These are phyloP conservation scores for Brettanomyces nanus DNA, from an alignment of 805 yeast species.

Conservation along the genomic window DNA sequence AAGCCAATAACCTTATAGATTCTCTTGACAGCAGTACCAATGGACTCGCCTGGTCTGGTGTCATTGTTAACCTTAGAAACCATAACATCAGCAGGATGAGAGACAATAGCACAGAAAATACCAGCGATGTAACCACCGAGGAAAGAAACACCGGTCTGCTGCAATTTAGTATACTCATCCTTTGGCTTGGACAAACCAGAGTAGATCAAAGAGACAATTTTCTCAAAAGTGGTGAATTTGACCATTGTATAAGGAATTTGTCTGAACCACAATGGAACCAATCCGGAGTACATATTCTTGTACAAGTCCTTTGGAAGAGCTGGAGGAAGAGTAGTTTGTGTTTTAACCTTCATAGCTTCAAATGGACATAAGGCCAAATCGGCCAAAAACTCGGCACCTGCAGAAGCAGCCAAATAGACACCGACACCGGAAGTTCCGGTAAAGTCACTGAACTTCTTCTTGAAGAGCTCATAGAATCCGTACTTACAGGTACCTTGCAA, in stretches of 20 bases:
- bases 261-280: constrained; percentile 90
- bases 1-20: constrained; percentile 84
- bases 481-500: constrained; percentile 97
- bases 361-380: constrained; percentile 87
- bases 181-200: constrained; percentile 59
- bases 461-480: constrained; percentile 90
- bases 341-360: constrained; percentile 90
- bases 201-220: constrained; percentile 78
- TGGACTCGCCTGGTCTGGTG: constrained; percentile 54
- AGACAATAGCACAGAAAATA: constrained; percentile 89
- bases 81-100: constrained; percentile 99
- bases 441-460: constrained; percentile 61
- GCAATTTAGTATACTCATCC: constrained; percentile 57
- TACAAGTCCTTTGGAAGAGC: constrained; percentile 52
- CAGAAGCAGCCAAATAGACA: constrained; percentile 76
- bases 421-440: constrained; percentile 68
- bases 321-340: constrained; percentile 91
- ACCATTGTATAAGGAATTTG: constrained; percentile 99
- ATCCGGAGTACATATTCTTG: constrained; percentile 72
- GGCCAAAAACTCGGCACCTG: constrained; percentile 90
- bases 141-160: constrained; percentile 93
- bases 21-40: constrained; percentile 57
- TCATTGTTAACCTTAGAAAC: constrained; percentile 85
- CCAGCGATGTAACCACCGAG: constrained; percentile 97
- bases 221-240: constrained; percentile 91